Evolutionary conservation across 1,284 basidiomycete genomes (phyloP).

Genomic region (Rhodotorula sp.): DNA sequence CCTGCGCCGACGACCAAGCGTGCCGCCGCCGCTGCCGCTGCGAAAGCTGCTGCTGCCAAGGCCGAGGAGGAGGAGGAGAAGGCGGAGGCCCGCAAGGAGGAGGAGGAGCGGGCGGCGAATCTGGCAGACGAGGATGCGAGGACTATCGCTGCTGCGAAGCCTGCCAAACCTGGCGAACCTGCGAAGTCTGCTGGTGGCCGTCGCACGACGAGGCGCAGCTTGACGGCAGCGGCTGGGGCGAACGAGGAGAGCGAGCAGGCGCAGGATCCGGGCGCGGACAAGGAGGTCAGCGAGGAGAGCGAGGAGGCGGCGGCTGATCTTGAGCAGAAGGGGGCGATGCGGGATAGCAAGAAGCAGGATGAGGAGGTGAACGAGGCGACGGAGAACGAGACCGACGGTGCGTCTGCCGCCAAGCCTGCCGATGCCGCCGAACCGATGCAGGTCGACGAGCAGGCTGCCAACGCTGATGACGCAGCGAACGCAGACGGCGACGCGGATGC

Average conservation of each 20-base stretch:
- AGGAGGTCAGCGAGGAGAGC: no score
- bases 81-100: no score
- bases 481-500: not conserved
- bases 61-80: not conserved
- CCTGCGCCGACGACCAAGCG: conserved; percentile 11
- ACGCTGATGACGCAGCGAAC: no score
- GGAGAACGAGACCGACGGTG: no score
- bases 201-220: not conserved
- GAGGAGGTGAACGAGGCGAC: not conserved
- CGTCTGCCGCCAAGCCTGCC: no score
- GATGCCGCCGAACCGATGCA: no score
- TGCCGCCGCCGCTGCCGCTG: conserved; percentile 5
- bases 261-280: not conserved
- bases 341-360: not conserved
- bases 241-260: not conserved
- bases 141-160: not conserved
- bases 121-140: not conserved
- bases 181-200: not conserved
- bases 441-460: no score
- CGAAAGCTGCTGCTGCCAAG: not conserved
- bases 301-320: not conserved
- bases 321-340: not conserved
- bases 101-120: not conserved
- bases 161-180: no score
- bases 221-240: not conserved